phyloP scores from a whole-genome alignment of 2,329 filamentous ascomycete genomes.

The Acephala macrosclerotiorum region DNA sequence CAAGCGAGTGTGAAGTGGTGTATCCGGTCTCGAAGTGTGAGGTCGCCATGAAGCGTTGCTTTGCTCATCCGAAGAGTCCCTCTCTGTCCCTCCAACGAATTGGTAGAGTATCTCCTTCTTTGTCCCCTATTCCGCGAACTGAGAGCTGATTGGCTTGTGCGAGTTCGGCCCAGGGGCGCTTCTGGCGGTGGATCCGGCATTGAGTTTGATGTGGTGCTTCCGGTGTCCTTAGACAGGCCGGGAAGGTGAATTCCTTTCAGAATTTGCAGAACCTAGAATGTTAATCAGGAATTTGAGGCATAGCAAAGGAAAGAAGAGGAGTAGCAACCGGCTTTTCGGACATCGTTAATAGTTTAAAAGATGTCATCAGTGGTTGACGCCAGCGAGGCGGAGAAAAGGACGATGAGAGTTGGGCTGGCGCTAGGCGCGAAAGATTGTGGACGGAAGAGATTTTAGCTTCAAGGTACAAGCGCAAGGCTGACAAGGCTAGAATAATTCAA shows the following conservation, averaged over 20 bases:
- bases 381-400: neutral
- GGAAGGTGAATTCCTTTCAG: conserved; percentile 3
- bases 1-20: conserved; percentile 51
- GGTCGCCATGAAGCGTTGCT: conserved; percentile 25
- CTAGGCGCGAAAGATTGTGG: neutral
- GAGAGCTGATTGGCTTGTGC: neutral
- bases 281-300: conserved; percentile 7
- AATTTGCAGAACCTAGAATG: conserved; percentile 5
- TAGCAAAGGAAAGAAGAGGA: neutral
- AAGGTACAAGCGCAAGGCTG: conserved; percentile 1
- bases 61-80: conserved; percentile 25
- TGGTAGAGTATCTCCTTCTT: conserved; percentile 22
- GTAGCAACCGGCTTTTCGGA: conserved; percentile 6
- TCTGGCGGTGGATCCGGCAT: neutral
- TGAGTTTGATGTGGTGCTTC: neutral
- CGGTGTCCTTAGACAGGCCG: neutral
- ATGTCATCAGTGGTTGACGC: conserved; percentile 9
- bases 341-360: neutral
- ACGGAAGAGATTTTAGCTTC: neutral
- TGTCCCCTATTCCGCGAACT: conserved; percentile 5
- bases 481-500: neutral
- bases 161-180: neutral
- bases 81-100: conserved; percentile 33
- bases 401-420: neutral
- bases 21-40: conserved; percentile 34